phyloP scores from a whole-genome alignment of 805 yeast genomes.

The Metschnikowia dekortorum region DNA sequence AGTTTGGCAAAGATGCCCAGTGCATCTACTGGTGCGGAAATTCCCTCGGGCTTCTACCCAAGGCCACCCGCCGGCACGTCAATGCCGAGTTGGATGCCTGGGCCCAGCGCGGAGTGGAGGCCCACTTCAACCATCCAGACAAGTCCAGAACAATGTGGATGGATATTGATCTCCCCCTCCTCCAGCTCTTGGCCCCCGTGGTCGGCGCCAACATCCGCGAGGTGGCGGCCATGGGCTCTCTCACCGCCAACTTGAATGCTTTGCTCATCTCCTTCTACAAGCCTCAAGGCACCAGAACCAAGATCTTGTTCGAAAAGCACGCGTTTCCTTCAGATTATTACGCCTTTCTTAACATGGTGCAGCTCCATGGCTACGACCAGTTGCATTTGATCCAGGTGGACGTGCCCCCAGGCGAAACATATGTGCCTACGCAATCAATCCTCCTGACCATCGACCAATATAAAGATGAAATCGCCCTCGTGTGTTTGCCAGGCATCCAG shows the following conservation, averaged over 20 bases:
- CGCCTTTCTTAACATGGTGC: conserved; percentile 71
- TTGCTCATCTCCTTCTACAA: conserved; percentile 68
- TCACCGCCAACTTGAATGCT: conserved; percentile 78
- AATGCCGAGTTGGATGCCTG: conserved; percentile 74
- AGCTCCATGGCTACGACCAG: conserved; percentile 47
- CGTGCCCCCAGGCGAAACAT: conserved; percentile 56
- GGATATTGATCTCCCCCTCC: conserved; percentile 73
- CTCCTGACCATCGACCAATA: conserved; percentile 49
- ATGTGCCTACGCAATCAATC: conserved; percentile 61
- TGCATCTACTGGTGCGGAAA: conserved; percentile 81
- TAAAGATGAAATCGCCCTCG: conserved; percentile 61
- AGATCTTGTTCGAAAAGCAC: conserved; percentile 77
- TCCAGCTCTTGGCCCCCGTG: conserved; percentile 62
- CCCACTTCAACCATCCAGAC: conserved; percentile 72
- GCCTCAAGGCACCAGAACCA: conserved; percentile 55
- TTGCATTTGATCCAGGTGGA: conserved; percentile 59
- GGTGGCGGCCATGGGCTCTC: conserved; percentile 83
- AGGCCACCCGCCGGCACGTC: conserved; percentile 51
- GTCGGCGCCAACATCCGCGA: conserved; percentile 77
- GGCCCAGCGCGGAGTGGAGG: conserved; percentile 75
- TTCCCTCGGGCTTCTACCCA: conserved; percentile 90
- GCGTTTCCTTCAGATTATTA: conserved; percentile 93
- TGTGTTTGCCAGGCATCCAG: conserved; percentile 84
- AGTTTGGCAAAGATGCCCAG: conserved; percentile 12
- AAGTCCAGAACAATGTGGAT: conserved; percentile 67